Conservation (phyloP, 2,329 filamentous ascomycete genomes). For the Penicillium sp. region DNA sequence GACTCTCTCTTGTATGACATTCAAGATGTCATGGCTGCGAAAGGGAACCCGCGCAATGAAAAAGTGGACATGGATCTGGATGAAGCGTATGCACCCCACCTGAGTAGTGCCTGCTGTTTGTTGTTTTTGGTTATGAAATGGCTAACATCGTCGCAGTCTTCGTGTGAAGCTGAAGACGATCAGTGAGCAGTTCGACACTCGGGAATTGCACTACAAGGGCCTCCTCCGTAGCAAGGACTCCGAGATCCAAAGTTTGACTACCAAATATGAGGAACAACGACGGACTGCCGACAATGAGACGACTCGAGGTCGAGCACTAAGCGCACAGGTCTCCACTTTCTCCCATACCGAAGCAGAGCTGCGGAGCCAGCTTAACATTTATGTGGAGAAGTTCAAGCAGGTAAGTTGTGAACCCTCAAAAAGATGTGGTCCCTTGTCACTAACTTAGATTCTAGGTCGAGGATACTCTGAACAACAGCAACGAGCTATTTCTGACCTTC, state of each 20-base stretch:
- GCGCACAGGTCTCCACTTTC: constrained; percentile 90
- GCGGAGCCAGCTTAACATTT: constrained; percentile 93
- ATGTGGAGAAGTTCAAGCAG: constrained; percentile 99
- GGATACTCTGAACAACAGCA: constrained; percentile 97
- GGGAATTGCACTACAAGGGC: constrained; percentile 91
- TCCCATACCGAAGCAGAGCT: constrained; percentile 95
- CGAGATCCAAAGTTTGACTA: constrained; percentile 89
- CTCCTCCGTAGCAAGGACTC: constrained; percentile 92
- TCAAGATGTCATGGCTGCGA: constrained; percentile 85
- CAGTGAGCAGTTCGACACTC: constrained; percentile 94
- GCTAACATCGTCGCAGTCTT: constrained; percentile 45
- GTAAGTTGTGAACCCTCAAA: too few relatives aligned
- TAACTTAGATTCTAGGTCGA: constrained; percentile 71
- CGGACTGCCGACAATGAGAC: constrained; percentile 84
- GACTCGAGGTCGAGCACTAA: constrained; percentile 79
- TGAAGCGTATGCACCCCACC: constrained; percentile 69
- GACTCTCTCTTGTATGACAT: constrained; percentile 80
- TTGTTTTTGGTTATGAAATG: constrained; percentile 8
- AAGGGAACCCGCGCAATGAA: constrained; percentile 79
- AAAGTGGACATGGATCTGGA: constrained; percentile 86
- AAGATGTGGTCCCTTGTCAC: too few relatives aligned
- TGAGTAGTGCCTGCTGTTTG: not conserved
- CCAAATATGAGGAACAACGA: constrained; percentile 85
- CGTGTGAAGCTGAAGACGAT: constrained; percentile 85
- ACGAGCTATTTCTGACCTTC: constrained; percentile 95